phyloP scores from a whole-genome alignment of 352 stramenopile species.

The Thalassiosira oceanica region DNA sequence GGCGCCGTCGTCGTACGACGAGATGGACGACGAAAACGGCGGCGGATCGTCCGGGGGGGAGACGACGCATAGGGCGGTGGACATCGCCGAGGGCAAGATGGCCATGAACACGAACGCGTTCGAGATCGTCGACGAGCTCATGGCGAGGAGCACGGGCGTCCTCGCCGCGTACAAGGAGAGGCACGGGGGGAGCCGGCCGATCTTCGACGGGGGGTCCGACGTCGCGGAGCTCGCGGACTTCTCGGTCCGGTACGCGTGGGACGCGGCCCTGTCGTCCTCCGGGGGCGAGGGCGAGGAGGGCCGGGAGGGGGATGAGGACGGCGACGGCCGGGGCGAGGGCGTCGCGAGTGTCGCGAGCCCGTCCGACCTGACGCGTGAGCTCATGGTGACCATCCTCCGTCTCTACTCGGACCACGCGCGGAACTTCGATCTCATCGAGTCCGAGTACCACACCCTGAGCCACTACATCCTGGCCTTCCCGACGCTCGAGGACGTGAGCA shows the following conservation, averaged over 20 bases:
- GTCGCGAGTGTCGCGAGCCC: constrained; percentile 1
- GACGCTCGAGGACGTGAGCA: constrained; percentile 68
- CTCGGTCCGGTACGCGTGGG: constrained; percentile 48
- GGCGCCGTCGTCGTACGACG: neutral
- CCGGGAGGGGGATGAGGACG: constrained; percentile 4
- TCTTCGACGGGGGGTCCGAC: constrained; percentile 25
- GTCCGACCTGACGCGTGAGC: constrained; percentile 53
- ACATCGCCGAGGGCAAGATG: constrained; percentile 58
- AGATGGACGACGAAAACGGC: constrained; percentile 4
- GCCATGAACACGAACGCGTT: constrained; percentile 71
- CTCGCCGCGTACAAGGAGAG: constrained; percentile 51
- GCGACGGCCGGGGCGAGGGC: constrained; percentile 5
- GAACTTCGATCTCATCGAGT: constrained; percentile 82
- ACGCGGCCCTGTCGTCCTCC: constrained; percentile 12
- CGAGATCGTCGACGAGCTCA: constrained; percentile 74
- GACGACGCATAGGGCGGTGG: neutral
- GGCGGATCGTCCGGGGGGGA: constrained; percentile 10
- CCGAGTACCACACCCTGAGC: constrained; percentile 65
- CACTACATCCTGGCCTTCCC: constrained; percentile 77
- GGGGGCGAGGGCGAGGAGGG: neutral
- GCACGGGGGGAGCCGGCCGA: constrained; percentile 44
- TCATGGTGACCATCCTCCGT: constrained; percentile 73
- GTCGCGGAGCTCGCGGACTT: constrained; percentile 55
- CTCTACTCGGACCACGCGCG: constrained; percentile 79
- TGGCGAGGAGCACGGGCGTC: constrained; percentile 60